Conservation (phyloP, 2,329 filamentous ascomycete genomes). For the Allantophomopsis cytisporea region DNA sequence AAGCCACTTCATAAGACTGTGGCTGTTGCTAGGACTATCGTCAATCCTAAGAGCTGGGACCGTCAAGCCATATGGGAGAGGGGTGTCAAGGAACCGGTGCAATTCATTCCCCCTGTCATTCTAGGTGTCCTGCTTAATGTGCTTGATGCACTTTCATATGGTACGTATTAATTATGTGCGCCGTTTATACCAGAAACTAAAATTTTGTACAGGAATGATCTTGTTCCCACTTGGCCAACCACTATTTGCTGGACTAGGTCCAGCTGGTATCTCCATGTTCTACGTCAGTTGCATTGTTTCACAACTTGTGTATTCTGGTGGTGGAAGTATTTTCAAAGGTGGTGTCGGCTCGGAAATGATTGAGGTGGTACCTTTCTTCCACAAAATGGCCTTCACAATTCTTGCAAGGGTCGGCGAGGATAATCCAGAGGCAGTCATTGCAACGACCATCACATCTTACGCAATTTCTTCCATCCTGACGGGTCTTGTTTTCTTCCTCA, state of each 20-base stretch:
- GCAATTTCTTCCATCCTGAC: slow-evolving; percentile 84
- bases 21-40: slow-evolving; percentile 2
- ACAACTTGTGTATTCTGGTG: slow-evolving; percentile 75
- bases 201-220: slow-evolving; percentile 55
- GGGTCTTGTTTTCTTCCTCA: slow-evolving; percentile 79
- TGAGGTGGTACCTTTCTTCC: slow-evolving; percentile 96
- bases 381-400: slow-evolving; percentile 93
- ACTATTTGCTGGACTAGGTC: slow-evolving; percentile 73
- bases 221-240: slow-evolving; percentile 82
- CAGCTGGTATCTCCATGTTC: slow-evolving; percentile 95
- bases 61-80: slow-evolving; percentile 48
- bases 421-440: slow-evolving; percentile 73
- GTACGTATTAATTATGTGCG: slow-evolving; percentile 24
- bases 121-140: slow-evolving; percentile 85
- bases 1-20: background rate
- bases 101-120: slow-evolving; percentile 72
- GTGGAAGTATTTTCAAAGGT: slow-evolving; percentile 78
- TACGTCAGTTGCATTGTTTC: slow-evolving; percentile 96
- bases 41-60: slow-evolving; percentile 56
- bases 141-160: slow-evolving; percentile 88
- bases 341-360: slow-evolving; percentile 96
- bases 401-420: slow-evolving; percentile 65
- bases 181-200: background rate
- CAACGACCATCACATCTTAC: slow-evolving; percentile 87
- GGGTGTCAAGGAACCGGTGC: slow-evolving; percentile 50